These are phyloP conservation scores for Aaosphaeria pasadenensis DNA, from an alignment of 2,329 filamentous ascomycete species.

Conservation along the genomic window DNA sequence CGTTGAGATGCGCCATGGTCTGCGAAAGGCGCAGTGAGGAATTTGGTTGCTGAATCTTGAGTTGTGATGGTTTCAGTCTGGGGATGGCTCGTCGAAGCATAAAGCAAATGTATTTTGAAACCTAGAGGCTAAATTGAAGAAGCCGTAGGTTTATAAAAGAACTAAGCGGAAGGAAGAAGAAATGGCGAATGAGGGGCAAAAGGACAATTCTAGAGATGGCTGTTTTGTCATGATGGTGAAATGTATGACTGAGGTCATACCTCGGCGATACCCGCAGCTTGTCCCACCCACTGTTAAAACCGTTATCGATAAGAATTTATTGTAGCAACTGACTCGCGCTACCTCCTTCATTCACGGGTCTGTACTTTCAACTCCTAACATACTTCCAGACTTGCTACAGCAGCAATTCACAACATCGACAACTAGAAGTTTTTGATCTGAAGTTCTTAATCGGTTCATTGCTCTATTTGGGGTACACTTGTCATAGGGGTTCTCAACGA, in stretches of 20 bases:
- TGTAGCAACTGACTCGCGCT: conserved; percentile 8
- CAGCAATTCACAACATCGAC: too few relatives aligned
- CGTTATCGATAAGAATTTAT: conserved; percentile 8
- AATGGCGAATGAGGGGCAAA: too few relatives aligned
- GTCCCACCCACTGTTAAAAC: not conserved
- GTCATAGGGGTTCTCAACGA: too few relatives aligned
- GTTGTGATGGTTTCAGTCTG: not conserved
- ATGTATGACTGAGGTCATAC: conserved; percentile 8
- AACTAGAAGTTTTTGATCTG: not conserved
- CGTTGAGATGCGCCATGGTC: conserved; percentile 44
- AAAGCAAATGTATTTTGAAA: not conserved
- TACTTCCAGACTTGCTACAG: too few relatives aligned
- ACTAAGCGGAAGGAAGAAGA: too few relatives aligned
- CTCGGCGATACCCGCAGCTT: conserved; percentile 4
- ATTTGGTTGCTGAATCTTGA: conserved; percentile 12
- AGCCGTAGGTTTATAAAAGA: too few relatives aligned
- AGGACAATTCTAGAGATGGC: too few relatives aligned
- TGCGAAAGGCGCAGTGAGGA: conserved; percentile 34
- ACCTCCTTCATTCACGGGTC: not conserved
- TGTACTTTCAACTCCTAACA: too few relatives aligned
- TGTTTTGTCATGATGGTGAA: not conserved
- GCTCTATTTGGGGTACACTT: not conserved
- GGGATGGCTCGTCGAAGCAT: conserved; percentile 12
- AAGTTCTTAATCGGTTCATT: not conserved
- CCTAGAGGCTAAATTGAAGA: not conserved